These are phyloP conservation scores for Candida sithepensis DNA, from an alignment of 805 yeast species.

Conservation along the genomic window DNA sequence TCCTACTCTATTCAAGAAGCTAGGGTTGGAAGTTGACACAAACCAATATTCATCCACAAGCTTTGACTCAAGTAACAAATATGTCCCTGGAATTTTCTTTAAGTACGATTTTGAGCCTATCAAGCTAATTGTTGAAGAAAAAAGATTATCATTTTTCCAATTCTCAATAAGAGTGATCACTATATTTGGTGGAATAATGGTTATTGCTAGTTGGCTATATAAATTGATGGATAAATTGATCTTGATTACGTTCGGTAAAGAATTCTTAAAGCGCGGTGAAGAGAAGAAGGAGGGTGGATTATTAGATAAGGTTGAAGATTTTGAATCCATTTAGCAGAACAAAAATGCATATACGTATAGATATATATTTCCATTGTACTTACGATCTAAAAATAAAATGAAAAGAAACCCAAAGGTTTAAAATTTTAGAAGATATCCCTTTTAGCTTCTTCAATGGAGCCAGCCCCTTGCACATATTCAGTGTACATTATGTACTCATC, in stretches of 20 bases:
- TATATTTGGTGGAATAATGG: constrained; percentile 75
- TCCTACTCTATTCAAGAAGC: constrained; percentile 70
- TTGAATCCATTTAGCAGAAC: constrained; percentile 21
- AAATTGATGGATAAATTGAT: constrained; percentile 53
- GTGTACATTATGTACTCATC: constrained; percentile 63
- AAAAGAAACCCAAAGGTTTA: not conserved
- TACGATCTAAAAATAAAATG: not conserved
- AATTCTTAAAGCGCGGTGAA: constrained; percentile 44
- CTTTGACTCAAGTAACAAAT: constrained; percentile 21
- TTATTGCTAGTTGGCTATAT: constrained; percentile 65
- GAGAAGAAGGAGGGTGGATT: constrained; percentile 37
- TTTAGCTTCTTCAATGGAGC: constrained; percentile 12
- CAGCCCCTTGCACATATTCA: constrained; percentile 6
- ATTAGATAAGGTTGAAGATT: constrained; percentile 25
- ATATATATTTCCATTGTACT: not conserved
- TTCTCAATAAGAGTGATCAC: constrained; percentile 78
- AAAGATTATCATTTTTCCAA: constrained; percentile 70
- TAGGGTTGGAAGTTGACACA: constrained; percentile 74
- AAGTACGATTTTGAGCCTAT: constrained; percentile 89
- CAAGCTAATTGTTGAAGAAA: constrained; percentile 63
- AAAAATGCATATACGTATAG: not conserved
- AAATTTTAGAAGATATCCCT: not conserved
- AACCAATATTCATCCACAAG: constrained; percentile 79
- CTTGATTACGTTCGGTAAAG: constrained; percentile 54
- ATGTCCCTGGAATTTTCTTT: constrained; percentile 76